Evolutionary conservation across 169 alveolate species (phyloP).

Genomic region (Prorocentrum cordatum): DNA sequence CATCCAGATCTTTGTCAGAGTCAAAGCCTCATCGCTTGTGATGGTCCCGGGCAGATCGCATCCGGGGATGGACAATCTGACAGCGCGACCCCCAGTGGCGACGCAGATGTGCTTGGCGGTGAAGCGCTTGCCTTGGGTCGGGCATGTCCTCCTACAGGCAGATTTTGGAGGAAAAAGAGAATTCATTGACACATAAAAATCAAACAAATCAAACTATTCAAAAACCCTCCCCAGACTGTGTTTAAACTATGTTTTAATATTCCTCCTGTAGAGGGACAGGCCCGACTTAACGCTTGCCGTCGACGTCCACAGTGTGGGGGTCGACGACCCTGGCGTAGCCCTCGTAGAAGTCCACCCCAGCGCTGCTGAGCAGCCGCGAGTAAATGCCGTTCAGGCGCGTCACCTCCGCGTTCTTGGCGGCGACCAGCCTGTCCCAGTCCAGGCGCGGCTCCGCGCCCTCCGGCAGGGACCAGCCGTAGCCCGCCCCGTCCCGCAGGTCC

Average conservation of each 20-base stretch:
- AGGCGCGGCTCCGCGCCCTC: constrained; percentile 19
- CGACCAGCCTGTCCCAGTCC: constrained; percentile 66
- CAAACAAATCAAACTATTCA: too few species aligned
- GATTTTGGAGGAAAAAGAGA: too few species aligned
- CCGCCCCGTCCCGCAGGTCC: constrained; percentile 15
- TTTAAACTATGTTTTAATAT: too few species aligned
- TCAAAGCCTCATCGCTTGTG: constrained; percentile 57
- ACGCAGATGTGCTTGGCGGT: constrained; percentile 53
- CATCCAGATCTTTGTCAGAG: constrained; percentile 9
- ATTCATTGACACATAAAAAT: too few species aligned
- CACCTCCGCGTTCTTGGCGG: constrained; percentile 53
- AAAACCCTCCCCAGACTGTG: too few species aligned
- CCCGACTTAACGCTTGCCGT: too few species aligned
- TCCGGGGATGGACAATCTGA: too few species aligned
- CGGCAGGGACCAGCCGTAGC: constrained; percentile 63
- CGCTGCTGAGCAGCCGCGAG: neutral
- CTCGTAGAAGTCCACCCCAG: constrained; percentile 26
- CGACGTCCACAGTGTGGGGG: constrained; percentile 55
- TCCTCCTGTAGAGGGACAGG: too few species aligned
- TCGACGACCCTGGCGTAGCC: constrained; percentile 52
- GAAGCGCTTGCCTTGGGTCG: too few species aligned
- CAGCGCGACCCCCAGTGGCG: constrained; percentile 48
- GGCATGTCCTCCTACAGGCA: too few species aligned
- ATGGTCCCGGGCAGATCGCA: neutral
- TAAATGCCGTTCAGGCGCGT: neutral